A percentile compares a stretch with the other conserved stretches of the same genome.
These are phyloP conservation scores for Fusarium sp. DNA, from an alignment of 2,329 filamentous ascomycete genomes.

Conservation along the genomic window DNA sequence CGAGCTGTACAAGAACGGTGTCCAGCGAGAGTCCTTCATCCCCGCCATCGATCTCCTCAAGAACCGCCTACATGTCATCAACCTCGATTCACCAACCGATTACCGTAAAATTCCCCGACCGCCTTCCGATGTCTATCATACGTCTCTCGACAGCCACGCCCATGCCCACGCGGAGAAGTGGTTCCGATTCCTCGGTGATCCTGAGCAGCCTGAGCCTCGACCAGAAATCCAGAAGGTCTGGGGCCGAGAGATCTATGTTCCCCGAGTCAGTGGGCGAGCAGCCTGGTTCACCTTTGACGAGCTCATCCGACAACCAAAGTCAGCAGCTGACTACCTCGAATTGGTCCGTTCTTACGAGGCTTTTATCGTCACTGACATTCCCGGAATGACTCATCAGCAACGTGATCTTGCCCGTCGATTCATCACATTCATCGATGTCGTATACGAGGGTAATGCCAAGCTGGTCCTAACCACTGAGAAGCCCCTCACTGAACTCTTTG, in stretches of 20 bases:
- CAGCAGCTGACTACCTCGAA: conserved; percentile 95
- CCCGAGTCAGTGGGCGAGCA: conserved; percentile 85
- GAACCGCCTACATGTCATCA: conserved; percentile 85
- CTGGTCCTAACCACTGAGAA: conserved; percentile 92
- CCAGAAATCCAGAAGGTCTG: conserved; percentile 86
- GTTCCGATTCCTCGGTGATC: conserved; percentile 94
- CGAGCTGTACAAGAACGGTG: conserved; percentile 97
- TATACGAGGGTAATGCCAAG: conserved; percentile 94
- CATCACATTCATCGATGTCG: conserved; percentile 97
- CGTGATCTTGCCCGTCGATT: conserved; percentile 91
- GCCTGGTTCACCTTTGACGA: conserved; percentile 95
- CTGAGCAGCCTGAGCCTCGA: conserved; percentile 79
- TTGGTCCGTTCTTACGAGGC: conserved; percentile 90
- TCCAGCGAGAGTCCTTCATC: conserved; percentile 94
- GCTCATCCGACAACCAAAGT: conserved; percentile 87
- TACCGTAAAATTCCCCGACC: conserved; percentile 97
- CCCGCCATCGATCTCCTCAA: conserved; percentile 96
- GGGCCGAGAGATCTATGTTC: conserved; percentile 91
- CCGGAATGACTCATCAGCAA: conserved; percentile 88
- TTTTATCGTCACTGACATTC: conserved; percentile 91
- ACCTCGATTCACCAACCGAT: conserved; percentile 94
- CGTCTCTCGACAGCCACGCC: conserved; percentile 83
- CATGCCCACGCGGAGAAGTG: conserved; percentile 88
- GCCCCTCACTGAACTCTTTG: conserved; percentile 86
- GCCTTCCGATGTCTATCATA: conserved; percentile 93